Evolutionary conservation across 208 protist species (phyloP), one percentile per base, ranked within the genome.

Genomic region (Crithidia expoeki): DNA sequence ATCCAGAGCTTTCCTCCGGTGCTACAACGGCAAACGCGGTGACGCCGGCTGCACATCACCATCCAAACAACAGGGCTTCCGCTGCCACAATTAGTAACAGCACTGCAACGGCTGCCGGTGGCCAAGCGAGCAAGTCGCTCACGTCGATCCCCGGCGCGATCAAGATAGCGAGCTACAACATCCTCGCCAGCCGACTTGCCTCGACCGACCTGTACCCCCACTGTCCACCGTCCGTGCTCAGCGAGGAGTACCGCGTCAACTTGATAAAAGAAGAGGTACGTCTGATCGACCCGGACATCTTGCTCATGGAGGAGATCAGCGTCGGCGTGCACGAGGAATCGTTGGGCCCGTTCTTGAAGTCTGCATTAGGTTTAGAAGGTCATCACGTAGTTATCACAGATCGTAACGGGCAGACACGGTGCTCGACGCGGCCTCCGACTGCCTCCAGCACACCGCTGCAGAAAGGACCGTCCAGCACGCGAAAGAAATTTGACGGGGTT

Each of bases 161-260:
- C 28, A 88, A 83, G 57, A 53, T 96, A 46, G 78, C 91, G 17
- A 80, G 80, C 60, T 94, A 96, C 70, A 96, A 96, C 68, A 88
- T 96, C 55, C 58, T 94, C 4, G 92, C 92, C 7, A 74, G 83
- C 27, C 81, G 87, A n/a, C 72, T 90, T 6, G 80, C 91, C 7
- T 85, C 78, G 12, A 91, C 85, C 7, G 86, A 94, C 58, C 63
- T 79, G n/a, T 96, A 93, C 68, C 83, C 84, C 16, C 51, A 78
- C 72, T 94, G 92, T 60, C 76, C 82, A 2, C 74, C 76, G 5
- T 70, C 75, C 27, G 83, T 83, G 28, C 79, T 96, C 38, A 84
- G 80, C 23, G 89, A 96, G 66, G 81, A 90, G 33, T 93, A 94
- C 64, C 80, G 92, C 25, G 50, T 90, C n/a, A 55, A 65, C 51